Evolutionary conservation across 2,329 filamentous ascomycete genomes (phyloP).

Genomic region (Ophiostoma angusticollis): DNA sequence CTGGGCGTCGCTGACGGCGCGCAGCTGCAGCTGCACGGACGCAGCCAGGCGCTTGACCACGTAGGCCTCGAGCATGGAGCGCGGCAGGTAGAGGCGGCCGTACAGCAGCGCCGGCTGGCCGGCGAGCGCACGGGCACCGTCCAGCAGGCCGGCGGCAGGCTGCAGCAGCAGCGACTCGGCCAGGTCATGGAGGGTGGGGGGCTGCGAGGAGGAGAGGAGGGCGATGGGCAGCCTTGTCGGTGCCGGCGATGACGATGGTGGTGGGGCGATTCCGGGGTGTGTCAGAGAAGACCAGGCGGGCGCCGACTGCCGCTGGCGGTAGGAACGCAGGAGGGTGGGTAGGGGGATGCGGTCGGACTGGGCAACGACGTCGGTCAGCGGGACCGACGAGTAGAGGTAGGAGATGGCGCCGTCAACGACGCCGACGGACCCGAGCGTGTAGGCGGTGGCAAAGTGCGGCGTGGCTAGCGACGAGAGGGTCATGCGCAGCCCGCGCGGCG

Average conservation of each 20-base stretch:
- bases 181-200: no score
- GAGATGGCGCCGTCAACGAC: slow-evolving; percentile 94
- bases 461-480: slow-evolving; percentile 85
- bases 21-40: slow-evolving; percentile 66
- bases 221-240: slow-evolving; percentile 1
- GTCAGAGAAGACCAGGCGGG: no score
- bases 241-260: neutral
- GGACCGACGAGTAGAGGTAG: slow-evolving; percentile 85
- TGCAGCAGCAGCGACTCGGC: no score
- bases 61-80: slow-evolving; percentile 74
- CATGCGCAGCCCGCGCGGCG: slow-evolving; percentile 70
- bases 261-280: slow-evolving; percentile 4
- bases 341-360: slow-evolving; percentile 66
- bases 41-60: slow-evolving; percentile 69
- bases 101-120: slow-evolving; percentile 44
- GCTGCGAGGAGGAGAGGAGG: slow-evolving; percentile 8
- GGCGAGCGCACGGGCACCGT: slow-evolving; percentile 13
- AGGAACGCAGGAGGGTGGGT: slow-evolving; percentile 66
- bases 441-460: slow-evolving; percentile 86
- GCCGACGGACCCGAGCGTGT: slow-evolving; percentile 78
- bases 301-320: slow-evolving; percentile 64
- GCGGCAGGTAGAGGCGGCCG: slow-evolving; percentile 68
- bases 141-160: slow-evolving; percentile 11
- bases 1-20: slow-evolving; percentile 59
- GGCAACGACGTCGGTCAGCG: slow-evolving; percentile 51